phyloP scores from a whole-genome alignment of 305 asterid species.

The Solanum hybrid region DNA sequence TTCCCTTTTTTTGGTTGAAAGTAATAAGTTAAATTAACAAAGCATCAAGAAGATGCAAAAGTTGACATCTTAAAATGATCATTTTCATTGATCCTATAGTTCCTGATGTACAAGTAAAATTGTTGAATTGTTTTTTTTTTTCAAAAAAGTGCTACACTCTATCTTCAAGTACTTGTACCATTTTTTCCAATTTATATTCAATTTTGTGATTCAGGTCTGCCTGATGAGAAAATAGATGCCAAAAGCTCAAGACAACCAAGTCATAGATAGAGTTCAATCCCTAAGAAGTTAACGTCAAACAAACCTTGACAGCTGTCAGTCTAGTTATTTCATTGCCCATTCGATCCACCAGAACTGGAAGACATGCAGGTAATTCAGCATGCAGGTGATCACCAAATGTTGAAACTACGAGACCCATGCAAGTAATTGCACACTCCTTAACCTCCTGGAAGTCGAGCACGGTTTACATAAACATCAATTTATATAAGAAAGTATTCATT shows the following conservation, averaged over 20 bases:
- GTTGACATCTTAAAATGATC: background rate
- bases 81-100: background rate
- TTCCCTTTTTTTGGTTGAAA: background rate
- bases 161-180: background rate
- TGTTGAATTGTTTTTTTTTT: background rate
- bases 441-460: constrained; percentile 65
- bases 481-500: background rate
- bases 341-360: constrained; percentile 97
- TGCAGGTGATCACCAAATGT: constrained; percentile 93
- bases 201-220: background rate
- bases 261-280: background rate
- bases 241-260: background rate
- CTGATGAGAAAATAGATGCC: background rate
- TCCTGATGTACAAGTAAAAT: background rate
- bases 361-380: constrained; percentile 73
- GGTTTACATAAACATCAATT: constrained; percentile 15
- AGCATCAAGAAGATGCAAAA: background rate
- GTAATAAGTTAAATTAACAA: background rate
- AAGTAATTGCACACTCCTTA: constrained; percentile 96
- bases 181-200: background rate
- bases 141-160: background rate
- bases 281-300: constrained; percentile 11
- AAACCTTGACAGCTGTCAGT: constrained; percentile 97
- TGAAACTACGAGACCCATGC: constrained; percentile 97
- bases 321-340: constrained; percentile 99